These are phyloP conservation scores for Herpetospermum pedunculosum DNA, from an alignment of 306 rosid genomes.

Conservation along the genomic window DNA sequence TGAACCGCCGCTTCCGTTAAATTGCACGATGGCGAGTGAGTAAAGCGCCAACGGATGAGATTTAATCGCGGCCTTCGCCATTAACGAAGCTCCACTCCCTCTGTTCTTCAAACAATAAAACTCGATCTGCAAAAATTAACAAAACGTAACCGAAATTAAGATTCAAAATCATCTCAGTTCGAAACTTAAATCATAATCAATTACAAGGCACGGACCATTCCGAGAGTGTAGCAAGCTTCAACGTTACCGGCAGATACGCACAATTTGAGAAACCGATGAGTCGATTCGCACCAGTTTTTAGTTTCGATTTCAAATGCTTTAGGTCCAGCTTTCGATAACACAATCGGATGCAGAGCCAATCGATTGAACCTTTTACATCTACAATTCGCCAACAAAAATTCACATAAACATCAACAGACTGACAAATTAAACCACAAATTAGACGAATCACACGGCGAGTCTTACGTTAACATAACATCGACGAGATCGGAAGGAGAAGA, in stretches of 20 bases:
- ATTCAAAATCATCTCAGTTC: not conserved
- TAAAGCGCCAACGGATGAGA: constrained; percentile 61
- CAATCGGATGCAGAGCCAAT: constrained; percentile 44
- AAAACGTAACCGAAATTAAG: not conserved
- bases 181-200: not conserved
- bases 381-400: not conserved
- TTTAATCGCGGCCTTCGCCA: constrained; percentile 73
- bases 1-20: constrained; percentile 83
- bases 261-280: constrained; percentile 48
- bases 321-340: constrained; percentile 42
- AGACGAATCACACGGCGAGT: not conserved
- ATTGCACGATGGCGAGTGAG: constrained; percentile 79
- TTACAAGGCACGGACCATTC: constrained; percentile 62
- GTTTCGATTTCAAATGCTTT: constrained; percentile 37
- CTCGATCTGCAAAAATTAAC: constrained; percentile 38
- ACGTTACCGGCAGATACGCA: constrained; percentile 64
- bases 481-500: constrained; percentile 56
- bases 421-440: not conserved
- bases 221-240: constrained; percentile 75
- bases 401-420: not conserved
- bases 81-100: constrained; percentile 45
- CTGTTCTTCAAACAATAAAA: constrained; percentile 72
- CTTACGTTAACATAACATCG: constrained; percentile 46
- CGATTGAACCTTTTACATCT: constrained; percentile 69
- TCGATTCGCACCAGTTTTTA: constrained; percentile 47